Evolutionary conservation across 495 filamentous ascomycete genomes (phyloP), one percentile per base, ranked within the genome.

Genomic region (Podospora appendiculata): DNA sequence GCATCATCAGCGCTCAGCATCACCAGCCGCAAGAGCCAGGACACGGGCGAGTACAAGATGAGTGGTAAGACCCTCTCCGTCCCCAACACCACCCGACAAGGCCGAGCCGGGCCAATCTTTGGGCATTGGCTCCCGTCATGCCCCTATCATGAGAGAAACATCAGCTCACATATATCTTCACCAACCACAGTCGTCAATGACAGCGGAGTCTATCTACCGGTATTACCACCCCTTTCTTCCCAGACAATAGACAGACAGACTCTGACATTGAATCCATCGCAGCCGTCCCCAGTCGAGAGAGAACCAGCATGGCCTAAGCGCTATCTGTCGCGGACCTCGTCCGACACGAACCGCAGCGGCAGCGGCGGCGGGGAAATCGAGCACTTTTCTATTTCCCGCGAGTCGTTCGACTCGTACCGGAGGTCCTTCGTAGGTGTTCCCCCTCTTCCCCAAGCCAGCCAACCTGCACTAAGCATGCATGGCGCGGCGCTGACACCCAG

Each of bases 341-440:
- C 70, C 57, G 70, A 85, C 62, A 87, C 85, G 53, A 79, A 79
- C 32, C 82, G 79, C 58, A 77, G 84, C 51, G 72, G 90, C 50
- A 82, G 79, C 59, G 77, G 84, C 50, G 72, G 90, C 50, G 77
- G 84, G 60, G 87, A 92, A 52, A 88, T 90, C 62, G 93, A 97
- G 61, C 91, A 88, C 18, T 98, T 98, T 70, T 89, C 86, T 48
- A 98, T 98, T 70, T 96, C 93, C 33, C 84, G 93, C 58, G 93
- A 98, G 70, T 96, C 90, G 8, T 98, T 97, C 67, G 93, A 98
- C 66, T 96, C 92, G 32, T 98, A 98, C 66, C 81, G 93, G 47
- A 84, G 93, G 55, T 96, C 93, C 52, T 98, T 98, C 73, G 91
- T 95, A 79, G 50, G 86, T 75, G 33, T 38, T 42, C 42, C 17